Base-by-base conservation (phyloP, 83 land plant species). In the Thuja plicata region DNA sequence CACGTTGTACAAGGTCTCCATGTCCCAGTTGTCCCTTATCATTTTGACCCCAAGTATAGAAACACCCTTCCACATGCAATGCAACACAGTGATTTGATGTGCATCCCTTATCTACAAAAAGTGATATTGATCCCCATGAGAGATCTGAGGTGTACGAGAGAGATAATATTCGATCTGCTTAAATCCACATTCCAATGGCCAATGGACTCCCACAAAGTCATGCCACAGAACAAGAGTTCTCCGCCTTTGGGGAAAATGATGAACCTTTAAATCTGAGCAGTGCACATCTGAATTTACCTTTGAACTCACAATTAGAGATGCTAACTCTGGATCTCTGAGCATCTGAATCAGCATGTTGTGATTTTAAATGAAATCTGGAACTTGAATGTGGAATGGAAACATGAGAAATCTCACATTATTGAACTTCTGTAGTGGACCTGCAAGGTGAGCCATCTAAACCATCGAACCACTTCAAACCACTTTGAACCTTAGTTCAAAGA, bases 21-120 rank as follows among this genome's bases (percentile, higher is more conserved):
- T 93, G 97, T 62, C 99, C 99, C 83, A 97, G 88, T 87, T 97
- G 99, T 19, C 99, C 99, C 90, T 90, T 97, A 93, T 98, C 99
- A 91, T 98, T 97, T 8, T 99, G 91, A 55, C 99, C 99, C 99
- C 99, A 98, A 3, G 99, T 97, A 80, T 93, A 98, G 91, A 98
- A 97, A 27, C 98, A 94, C 13, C 99, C 99, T 88, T 95, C 95
- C 79, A 90, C 96, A 92, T 95, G 99, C 88, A 98, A 87, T 16
- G 99, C 99, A 86, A 98, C 91, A 88, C 96, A 95, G 89, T 98
- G 99, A 88, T 94, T 92, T 13, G 99, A 96, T 30, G 93, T 90
- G 32, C 94, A 94, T 66, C 99, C 99, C 52, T 98, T 77, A 35
- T 96, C 97, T 2, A 98, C 95, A 87, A 94, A 94, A 94, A 38